A percentile compares a stretch with the other conserved stretches of the same genome.
phyloP scores from a whole-genome alignment of 257 asterid genomes.

The Przewalskia tangutica region DNA sequence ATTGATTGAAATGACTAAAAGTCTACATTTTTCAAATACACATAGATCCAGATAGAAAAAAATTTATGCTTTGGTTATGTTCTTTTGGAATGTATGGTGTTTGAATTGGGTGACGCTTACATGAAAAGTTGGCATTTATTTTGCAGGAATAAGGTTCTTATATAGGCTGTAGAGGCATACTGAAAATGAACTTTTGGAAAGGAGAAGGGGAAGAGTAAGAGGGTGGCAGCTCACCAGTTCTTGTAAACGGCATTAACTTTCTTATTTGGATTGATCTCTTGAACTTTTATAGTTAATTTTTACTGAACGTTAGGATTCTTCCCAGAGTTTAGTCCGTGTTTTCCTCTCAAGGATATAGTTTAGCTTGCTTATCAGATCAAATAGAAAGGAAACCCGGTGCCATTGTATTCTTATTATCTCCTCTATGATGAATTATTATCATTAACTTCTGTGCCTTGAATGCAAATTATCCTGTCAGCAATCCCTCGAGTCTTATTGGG shows the following conservation, averaged over 20 bases:
- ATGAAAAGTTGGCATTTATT: background rate
- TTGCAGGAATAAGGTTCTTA: slow-evolving; percentile 86
- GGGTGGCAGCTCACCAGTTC: background rate
- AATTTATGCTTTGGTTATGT: background rate
- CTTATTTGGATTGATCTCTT: background rate
- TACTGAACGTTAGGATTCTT: background rate
- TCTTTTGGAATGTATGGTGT: slow-evolving; percentile 4
- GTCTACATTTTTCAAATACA: background rate
- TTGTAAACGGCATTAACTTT: slow-evolving; percentile 2
- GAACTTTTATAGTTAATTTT: background rate
- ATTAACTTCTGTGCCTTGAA: background rate
- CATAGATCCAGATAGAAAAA: background rate
- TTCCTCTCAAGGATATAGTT: background rate
- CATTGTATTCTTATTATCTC: background rate
- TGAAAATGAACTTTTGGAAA: background rate
- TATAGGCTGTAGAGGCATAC: slow-evolving; percentile 31
- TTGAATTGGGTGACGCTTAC: slow-evolving; percentile 4
- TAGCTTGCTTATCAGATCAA: background rate
- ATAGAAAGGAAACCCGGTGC: background rate
- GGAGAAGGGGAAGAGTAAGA: background rate
- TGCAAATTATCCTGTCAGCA: background rate
- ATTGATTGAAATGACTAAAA: background rate
- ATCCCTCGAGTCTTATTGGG: background rate
- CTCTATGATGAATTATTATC: background rate
- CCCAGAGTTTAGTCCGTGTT: background rate